Evolutionary conservation across 75 land plant species (phyloP).

Genomic region (Sequoiadendron giganteum): DNA sequence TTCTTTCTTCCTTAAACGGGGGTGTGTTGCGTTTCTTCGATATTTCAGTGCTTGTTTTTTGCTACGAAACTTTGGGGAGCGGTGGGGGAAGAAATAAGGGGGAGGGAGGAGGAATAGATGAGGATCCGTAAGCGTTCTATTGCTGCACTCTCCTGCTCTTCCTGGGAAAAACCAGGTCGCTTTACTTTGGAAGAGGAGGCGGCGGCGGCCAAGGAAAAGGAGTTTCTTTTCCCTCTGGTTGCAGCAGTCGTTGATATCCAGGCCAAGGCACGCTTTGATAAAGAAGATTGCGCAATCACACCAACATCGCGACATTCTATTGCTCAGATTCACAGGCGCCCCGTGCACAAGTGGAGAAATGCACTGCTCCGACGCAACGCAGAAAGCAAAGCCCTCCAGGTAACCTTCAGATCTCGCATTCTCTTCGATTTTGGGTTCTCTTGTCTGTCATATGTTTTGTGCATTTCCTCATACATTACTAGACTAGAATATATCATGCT

Average conservation of each 20-base stretch:
- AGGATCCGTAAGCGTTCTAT: slow-evolving; percentile 6
- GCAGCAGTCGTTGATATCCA: background rate
- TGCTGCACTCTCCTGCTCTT: background rate
- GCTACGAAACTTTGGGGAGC: background rate
- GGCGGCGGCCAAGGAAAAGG: background rate
- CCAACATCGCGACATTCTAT: background rate
- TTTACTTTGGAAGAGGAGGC: background rate
- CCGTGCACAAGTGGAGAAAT: background rate
- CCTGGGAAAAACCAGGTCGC: background rate
- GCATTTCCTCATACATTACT: background rate
- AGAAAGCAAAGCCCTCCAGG: background rate
- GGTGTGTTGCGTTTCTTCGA: background rate
- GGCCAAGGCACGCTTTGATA: background rate
- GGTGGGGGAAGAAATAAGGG: background rate
- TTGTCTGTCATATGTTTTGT: background rate
- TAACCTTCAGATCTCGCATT: background rate
- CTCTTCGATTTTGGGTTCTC: background rate
- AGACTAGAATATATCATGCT: background rate
- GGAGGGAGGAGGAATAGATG: background rate
- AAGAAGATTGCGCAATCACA: background rate
- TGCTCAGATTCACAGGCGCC: background rate
- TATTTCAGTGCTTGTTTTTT: background rate
- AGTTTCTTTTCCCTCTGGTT: background rate
- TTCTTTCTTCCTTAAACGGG: background rate
- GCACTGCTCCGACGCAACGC: background rate